A percentile compares a stretch with the other conserved stretches of the same genome.
phyloP scores from a whole-genome alignment of 73 alveolate species.

The Effrenium voratum region DNA sequence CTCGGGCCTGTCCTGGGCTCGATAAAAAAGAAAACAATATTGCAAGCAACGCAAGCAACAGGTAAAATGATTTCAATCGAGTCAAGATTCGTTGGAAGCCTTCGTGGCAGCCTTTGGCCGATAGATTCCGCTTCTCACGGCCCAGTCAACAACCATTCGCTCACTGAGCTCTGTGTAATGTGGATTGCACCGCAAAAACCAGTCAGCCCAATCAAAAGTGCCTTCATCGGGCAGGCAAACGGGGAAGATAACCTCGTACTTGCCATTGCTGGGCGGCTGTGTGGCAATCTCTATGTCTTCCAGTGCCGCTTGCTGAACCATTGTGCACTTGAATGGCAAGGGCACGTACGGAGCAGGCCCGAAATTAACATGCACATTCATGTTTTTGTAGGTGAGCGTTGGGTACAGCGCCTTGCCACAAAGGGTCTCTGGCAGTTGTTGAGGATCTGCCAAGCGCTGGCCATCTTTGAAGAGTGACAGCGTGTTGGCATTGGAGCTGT shows the following conservation, averaged over 20 bases:
- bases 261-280: constrained; percentile 4
- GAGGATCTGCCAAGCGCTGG: constrained; percentile 47
- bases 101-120: constrained; percentile 33
- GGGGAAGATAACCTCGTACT: constrained; percentile 71
- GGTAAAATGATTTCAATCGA: too few species aligned
- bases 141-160: constrained; percentile 89
- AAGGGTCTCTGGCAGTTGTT: constrained; percentile 42
- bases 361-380: constrained; percentile 67
- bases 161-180: constrained; percentile 72
- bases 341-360: constrained; percentile 72
- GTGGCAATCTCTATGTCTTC: constrained; percentile 31
- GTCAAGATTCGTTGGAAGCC: constrained; percentile 66
- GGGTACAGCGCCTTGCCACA: constrained; percentile 83
- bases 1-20: constrained; percentile 60
- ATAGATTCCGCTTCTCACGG: constrained; percentile 71
- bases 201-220: constrained; percentile 72
- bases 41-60: too few species aligned
- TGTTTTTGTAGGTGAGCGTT: constrained; percentile 78
- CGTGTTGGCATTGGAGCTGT: constrained; percentile 62
- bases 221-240: constrained; percentile 81
- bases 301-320: constrained; percentile 32
- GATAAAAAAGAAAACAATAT: too few species aligned
- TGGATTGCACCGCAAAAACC: constrained; percentile 63
- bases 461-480: constrained; percentile 77
- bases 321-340: constrained; percentile 64